Conservation (phyloP, 1,284 basidiomycete species). For the Puccinia novopanici region DNA sequence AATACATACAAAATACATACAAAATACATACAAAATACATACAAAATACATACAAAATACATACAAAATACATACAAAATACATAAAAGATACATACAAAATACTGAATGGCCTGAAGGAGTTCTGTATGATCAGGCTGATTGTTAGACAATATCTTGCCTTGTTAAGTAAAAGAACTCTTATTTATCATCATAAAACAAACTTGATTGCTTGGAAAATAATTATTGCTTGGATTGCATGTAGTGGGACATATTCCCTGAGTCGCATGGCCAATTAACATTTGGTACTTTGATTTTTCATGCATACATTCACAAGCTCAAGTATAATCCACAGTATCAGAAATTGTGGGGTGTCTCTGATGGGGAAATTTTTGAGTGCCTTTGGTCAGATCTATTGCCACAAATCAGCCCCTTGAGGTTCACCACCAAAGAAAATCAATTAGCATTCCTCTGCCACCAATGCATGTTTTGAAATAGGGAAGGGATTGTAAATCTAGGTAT, state of each 20-base stretch:
- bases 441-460: not conserved
- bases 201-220: too few relatives aligned
- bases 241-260: not conserved
- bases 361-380: slow-evolving; percentile 14
- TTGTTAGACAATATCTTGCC: not conserved
- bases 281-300: slow-evolving; percentile 22
- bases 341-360: slow-evolving; percentile 21
- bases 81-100: too few relatives aligned
- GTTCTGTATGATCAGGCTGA: not conserved
- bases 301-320: slow-evolving; percentile 1
- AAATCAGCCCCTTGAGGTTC: not conserved
- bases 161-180: too few relatives aligned
- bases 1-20: too few relatives aligned
- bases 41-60: too few relatives aligned
- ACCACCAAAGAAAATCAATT: not conserved
- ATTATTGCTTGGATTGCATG: too few relatives aligned
- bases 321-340: not conserved
- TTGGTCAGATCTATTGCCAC: not conserved
- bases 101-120: not conserved
- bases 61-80: too few relatives aligned
- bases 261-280: not conserved
- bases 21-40: too few relatives aligned
- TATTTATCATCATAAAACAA: too few relatives aligned
- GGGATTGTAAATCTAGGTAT: not conserved
- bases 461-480: not conserved